Evolutionary conservation across 805 yeast genomes (phyloP), one percentile per base, ranked within the genome.

Genomic region (Priceomyces fermenticarens): DNA sequence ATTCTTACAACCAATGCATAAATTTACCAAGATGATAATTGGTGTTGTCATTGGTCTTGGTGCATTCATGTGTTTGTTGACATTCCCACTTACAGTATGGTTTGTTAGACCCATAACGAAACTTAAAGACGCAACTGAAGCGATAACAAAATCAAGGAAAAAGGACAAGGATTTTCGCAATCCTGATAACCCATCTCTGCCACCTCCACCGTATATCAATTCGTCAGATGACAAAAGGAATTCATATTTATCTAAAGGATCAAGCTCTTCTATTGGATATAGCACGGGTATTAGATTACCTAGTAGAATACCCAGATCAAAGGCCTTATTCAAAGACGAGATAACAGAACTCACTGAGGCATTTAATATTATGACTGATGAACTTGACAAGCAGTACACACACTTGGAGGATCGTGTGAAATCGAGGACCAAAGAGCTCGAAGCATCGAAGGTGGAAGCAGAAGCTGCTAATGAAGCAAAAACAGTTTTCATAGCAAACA

Each of bases 401-500:
- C 83, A 84, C 53, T 61, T 91, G 39, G 98, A 93, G 62, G 96
- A 88, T 49, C 76, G 97, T 46, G 98, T 91, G 12, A 73, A 80
- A 38, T 82, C 83, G 29, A 75, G 98, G 56, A 91, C 98, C 0
- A 81, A 78, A 53, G 96, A 91, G 60, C 72, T 91, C 34, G 97
- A 90, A 60, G 83, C 83, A 1, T 93, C 96, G 8, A 86, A 88
- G 52, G 76, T 85, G 25, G 86, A 84, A 57, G 97, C 97, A 0
- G 97, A 91, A 63, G 80, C 85, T 23, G 99, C 99, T 1, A 91
- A 91, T 60, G 97, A 93, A 52, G 96, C 98, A 2, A 93, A 93
- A 57, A 90, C 98, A 0, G 62, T 59, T 8, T 60, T 58, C 42
- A 59, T 59, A 41, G 63, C 65, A 17, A 59, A 60, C 44, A 58